Conservation (phyloP, 192 early-diverging fungal genomes). For the Umbelopsis sp. region DNA sequence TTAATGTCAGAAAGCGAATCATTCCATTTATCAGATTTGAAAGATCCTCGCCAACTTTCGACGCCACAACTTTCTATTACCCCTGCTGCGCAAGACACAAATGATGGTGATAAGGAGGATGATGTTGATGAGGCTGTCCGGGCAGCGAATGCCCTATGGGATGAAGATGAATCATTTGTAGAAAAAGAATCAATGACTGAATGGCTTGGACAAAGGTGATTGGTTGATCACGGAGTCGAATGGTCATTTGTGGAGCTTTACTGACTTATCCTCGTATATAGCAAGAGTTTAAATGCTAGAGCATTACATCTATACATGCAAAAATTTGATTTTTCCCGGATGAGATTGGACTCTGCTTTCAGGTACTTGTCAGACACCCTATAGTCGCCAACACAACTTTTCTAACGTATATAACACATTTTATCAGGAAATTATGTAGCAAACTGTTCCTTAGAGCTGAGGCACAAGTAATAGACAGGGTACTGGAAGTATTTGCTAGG, state of each 20-base stretch:
- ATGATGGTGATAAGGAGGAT: neutral
- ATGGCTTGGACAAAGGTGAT: constrained; percentile 48
- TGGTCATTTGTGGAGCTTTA: too few relatives aligned
- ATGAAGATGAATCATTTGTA: constrained; percentile 52
- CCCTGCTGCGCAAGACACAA: neutral
- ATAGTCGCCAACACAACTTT: too few relatives aligned
- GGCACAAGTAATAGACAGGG: constrained; percentile 90
- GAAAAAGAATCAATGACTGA: constrained; percentile 48
- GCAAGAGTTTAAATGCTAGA: constrained; percentile 19
- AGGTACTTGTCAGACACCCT: constrained; percentile 16
- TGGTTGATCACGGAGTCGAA: neutral
- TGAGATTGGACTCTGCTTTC: constrained; percentile 31
- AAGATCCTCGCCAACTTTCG: constrained; percentile 3
- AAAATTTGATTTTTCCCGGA: constrained; percentile 30
- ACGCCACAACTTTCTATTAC: neutral
- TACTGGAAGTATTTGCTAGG: constrained; percentile 79
- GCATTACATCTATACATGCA: constrained; percentile 30
- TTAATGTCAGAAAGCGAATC: neutral
- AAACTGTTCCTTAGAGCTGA: constrained; percentile 88
- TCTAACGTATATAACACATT: neutral
- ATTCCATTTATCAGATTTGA: neutral
- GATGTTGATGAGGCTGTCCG: constrained; percentile 27
- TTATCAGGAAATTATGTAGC: constrained; percentile 62
- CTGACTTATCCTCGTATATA: neutral
- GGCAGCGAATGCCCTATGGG: constrained; percentile 30